Evolutionary conservation across 1,284 basidiomycete species (phyloP).

Genomic region (Pyrrhoderma noxium): DNA sequence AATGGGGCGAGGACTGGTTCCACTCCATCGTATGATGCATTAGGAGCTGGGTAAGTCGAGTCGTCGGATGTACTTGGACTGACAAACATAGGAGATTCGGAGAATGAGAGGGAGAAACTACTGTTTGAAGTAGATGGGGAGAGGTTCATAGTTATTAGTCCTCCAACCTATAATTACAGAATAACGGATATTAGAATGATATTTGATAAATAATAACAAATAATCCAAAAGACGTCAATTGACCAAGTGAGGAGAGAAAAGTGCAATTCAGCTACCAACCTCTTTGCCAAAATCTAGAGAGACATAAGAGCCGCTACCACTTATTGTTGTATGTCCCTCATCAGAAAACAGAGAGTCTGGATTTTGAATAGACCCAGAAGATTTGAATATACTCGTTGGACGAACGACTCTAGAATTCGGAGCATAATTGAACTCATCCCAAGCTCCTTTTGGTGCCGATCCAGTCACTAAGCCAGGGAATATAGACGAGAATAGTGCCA

Average conservation of each 20-base stretch:
- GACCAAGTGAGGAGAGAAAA: too few relatives aligned
- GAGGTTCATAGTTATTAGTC: slow-evolving; percentile 37
- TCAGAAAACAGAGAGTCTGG: slow-evolving; percentile 27
- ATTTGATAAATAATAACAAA: neutral
- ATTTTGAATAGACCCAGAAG: slow-evolving; percentile 27
- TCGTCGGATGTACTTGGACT: slow-evolving; percentile 38
- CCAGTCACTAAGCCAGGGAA: too few relatives aligned
- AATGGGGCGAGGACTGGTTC: slow-evolving; percentile 27
- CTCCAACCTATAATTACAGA: slow-evolving; percentile 32
- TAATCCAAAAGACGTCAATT: neutral
- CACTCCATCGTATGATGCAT: slow-evolving; percentile 26
- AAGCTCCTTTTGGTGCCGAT: slow-evolving; percentile 33
- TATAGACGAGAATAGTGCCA: too few relatives aligned
- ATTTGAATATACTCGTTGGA: slow-evolving; percentile 30
- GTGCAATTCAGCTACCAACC: slow-evolving; percentile 23
- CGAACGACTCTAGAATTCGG: slow-evolving; percentile 35
- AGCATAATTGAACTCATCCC: slow-evolving; percentile 40
- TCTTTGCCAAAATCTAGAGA: slow-evolving; percentile 41
- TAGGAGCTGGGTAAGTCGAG: slow-evolving; percentile 34
- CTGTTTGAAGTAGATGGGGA: slow-evolving; percentile 25
- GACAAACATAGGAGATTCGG: slow-evolving; percentile 40
- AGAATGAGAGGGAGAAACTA: slow-evolving; percentile 37
- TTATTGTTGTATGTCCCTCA: slow-evolving; percentile 29
- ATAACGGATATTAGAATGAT: neutral
- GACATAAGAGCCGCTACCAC: slow-evolving; percentile 32